Conservation (phyloP, 805 yeast species). For the Lachancea nothofagi region DNA sequence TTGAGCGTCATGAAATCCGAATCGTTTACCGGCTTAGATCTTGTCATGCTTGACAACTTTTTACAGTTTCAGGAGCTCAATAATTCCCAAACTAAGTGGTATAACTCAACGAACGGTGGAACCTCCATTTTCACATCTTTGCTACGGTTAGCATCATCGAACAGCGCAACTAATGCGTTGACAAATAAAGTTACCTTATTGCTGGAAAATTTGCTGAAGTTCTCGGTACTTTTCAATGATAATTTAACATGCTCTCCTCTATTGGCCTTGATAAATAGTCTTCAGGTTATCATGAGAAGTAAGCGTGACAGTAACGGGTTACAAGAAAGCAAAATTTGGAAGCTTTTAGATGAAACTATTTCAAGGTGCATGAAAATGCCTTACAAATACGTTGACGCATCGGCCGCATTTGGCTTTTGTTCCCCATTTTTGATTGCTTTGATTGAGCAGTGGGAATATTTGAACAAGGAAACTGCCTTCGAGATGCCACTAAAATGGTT, state of each 20-base stretch:
- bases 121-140: constrained; percentile 65
- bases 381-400: constrained; percentile 72
- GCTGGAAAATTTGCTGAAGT: constrained; percentile 42
- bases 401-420: constrained; percentile 32
- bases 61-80: constrained; percentile 56
- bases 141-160: constrained; percentile 45
- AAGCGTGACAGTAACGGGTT: constrained; percentile 7
- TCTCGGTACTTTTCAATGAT: constrained; percentile 52
- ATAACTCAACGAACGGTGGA: constrained; percentile 48
- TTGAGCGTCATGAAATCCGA: constrained; percentile 31
- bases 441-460: constrained; percentile 65
- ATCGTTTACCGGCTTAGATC: constrained; percentile 46
- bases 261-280: constrained; percentile 47
- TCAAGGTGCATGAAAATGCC: constrained; percentile 70
- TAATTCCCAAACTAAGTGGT: constrained; percentile 65
- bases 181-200: constrained; percentile 45
- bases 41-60: constrained; percentile 52
- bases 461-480: constrained; percentile 29
- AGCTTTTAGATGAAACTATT: constrained; percentile 67
- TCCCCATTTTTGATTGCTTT: constrained; percentile 56
- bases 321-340: constrained; percentile 43
- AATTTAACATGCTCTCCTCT: constrained; percentile 48
- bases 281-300: constrained; percentile 27
- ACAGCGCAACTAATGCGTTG: constrained; percentile 26
- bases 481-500: constrained; percentile 44